Evolutionary conservation across 1,284 basidiomycete genomes (phyloP).

Genomic region (Ceratobasidium sp.): DNA sequence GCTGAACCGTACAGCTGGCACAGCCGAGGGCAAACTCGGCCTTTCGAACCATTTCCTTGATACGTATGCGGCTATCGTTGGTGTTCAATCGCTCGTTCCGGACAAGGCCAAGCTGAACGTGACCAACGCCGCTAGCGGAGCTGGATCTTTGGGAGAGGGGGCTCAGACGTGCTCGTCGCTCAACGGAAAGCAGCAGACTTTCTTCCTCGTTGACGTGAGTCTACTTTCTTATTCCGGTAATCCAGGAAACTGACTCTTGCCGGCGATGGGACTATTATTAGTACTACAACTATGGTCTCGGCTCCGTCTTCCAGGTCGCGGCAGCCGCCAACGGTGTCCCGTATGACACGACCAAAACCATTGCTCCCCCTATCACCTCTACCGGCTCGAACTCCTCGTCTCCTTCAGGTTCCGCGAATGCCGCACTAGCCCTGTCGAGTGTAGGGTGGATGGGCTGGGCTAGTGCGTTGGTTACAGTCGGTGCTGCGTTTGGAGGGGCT

Average conservation of each 20-base stretch:
- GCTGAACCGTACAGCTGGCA: constrained; percentile 82
- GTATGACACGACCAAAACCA: too few relatives aligned
- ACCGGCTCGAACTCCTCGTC: not conserved
- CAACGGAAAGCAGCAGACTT: constrained; percentile 80
- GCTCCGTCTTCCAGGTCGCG: too few relatives aligned
- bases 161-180: constrained; percentile 73
- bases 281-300: too few relatives aligned
- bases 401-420: constrained; percentile 1
- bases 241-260: too few relatives aligned
- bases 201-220: constrained; percentile 84
- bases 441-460: constrained; percentile 36
- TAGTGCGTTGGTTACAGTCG: constrained; percentile 9
- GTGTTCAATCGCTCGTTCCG: constrained; percentile 70
- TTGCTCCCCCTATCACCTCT: too few relatives aligned
- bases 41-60: constrained; percentile 95
- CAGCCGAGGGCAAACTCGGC: constrained; percentile 74
- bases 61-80: constrained; percentile 63
- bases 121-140: constrained; percentile 81
- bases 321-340: too few relatives aligned
- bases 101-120: constrained; percentile 71
- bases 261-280: too few relatives aligned
- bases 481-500: constrained; percentile 15
- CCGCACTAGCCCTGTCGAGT: constrained; percentile 14
- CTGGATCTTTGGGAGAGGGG: constrained; percentile 79
- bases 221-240: too few relatives aligned